Evolutionary conservation across 2,329 filamentous ascomycete species (phyloP), one percentile per base, ranked within the genome.

Genomic region (Penicillium sp.): DNA sequence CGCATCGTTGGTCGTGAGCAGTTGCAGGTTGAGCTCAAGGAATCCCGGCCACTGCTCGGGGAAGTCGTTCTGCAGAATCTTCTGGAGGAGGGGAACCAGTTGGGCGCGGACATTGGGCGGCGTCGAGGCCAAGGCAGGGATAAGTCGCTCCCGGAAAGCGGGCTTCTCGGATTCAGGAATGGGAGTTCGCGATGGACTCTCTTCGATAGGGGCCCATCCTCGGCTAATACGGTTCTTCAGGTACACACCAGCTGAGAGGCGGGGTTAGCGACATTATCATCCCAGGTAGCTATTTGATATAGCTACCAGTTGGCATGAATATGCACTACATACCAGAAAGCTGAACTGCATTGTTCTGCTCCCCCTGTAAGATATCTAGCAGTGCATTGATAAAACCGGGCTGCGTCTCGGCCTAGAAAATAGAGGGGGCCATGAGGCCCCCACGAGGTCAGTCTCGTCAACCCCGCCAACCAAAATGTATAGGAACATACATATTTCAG

Each of bases 191-290:
- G 85, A 84, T 61, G 87, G 84, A 71, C 84, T 87, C 64, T 93
- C 89, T 64, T 96, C 90, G 70, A 84, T 82, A 61, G 85, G 86
- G 55, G 88, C 84, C 95, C 95, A 99, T 69, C 91, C 92, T 73
- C 93, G 90, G 75, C 90, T 93, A 75, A 98, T 90, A 73, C 93
- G 90, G 79, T 99, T 98, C 81, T 99, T 99, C 75, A 98, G 86
- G 79, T 98, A 99, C 68, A 99, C 91, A 72, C 93, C 93, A 71
- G 92, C 93, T 97, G 76, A 52, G 49, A 59, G 60, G 66, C 63
- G 33, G 47, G 60, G 48, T 56, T 53, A 64, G 53, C 22, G 22
- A 54, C 39, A 16, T 13, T 41, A 22, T 41, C 19, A 13, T 22
- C 19, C 9, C 39, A 27, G 3, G 19, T 31, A 24, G 31, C 19